Conservation (phyloP, 2,329 filamentous ascomycete species). For the Ceratocystiopsis minuta region DNA sequence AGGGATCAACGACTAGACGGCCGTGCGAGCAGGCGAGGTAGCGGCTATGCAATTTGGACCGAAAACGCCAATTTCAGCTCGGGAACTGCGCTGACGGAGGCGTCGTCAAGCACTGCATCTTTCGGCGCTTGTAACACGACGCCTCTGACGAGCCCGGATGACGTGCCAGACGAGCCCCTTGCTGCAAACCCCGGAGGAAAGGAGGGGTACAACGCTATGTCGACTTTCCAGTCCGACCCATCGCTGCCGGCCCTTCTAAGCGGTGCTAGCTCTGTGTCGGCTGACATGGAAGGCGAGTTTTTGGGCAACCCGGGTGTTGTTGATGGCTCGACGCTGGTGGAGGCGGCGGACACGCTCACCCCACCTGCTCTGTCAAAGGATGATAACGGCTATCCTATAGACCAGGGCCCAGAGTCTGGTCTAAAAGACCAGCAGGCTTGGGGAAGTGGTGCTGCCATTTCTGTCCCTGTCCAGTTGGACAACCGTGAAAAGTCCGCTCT, state of each 20-base stretch:
- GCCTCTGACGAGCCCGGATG: constrained; percentile 36
- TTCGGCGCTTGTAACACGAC: constrained; percentile 26
- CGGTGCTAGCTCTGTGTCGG: constrained; percentile 45
- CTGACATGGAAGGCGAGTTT: constrained; percentile 43
- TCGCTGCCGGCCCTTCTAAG: constrained; percentile 46
- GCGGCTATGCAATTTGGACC: no score
- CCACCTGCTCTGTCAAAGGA: constrained; percentile 30
- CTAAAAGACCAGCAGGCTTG: constrained; percentile 12
- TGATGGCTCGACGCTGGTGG: constrained; percentile 25
- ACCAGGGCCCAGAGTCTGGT: constrained; percentile 18
- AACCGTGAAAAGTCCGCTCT: constrained; percentile 2
- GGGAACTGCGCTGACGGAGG: constrained; percentile 19
- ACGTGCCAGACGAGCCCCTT: constrained; percentile 22
- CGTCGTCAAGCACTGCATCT: constrained; percentile 35
- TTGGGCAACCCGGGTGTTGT: constrained; percentile 30
- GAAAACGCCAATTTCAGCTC: no score
- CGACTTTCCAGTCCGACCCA: constrained; percentile 42
- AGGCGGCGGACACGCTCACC: constrained; percentile 35
- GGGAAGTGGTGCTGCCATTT: constrained; percentile 11
- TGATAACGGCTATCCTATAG: constrained; percentile 25
- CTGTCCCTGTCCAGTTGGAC: constrained; percentile 5
- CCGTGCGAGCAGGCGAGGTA: no score
- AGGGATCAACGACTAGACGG: no score
- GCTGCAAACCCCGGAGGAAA: not conserved
- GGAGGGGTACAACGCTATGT: constrained; percentile 27